Evolutionary conservation across 345 rosid species (phyloP).

Genomic region (Linum lewisii): DNA sequence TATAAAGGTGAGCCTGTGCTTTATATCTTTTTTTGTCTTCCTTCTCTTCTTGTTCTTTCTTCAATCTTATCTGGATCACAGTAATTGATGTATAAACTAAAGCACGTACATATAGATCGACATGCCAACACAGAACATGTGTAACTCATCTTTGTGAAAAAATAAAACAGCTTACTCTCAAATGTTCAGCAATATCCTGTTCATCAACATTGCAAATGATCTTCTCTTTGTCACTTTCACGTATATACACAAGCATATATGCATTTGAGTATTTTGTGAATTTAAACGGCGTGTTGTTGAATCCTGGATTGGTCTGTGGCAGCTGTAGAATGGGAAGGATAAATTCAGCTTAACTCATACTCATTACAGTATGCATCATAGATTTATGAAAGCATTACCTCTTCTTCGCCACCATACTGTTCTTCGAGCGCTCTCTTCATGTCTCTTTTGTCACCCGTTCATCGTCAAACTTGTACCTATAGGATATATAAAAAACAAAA

Average conservation of each 20-base stretch:
- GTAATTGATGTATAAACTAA: neutral
- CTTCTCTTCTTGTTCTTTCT: constrained; percentile 94
- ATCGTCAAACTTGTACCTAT: constrained; percentile 97
- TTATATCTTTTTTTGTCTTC: constrained; percentile 82
- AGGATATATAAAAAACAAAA: neutral
- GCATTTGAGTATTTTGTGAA: constrained; percentile 94
- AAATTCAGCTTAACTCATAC: neutral
- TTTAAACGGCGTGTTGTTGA: constrained; percentile 82
- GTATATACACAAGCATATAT: constrained; percentile 96
- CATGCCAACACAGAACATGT: neutral
- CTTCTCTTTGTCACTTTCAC: constrained; percentile 94
- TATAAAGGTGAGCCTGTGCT: constrained; percentile 89
- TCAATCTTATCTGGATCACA: constrained; percentile 64
- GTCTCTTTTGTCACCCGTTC: constrained; percentile 97
- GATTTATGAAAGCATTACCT: constrained; percentile 29
- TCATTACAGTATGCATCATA: neutral
- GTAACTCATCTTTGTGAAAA: neutral
- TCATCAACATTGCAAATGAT: constrained; percentile 95
- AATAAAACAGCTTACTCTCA: constrained; percentile 46
- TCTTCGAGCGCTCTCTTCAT: constrained; percentile 83
- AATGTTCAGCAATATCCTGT: constrained; percentile 90
- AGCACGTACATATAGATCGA: neutral
- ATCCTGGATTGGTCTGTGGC: constrained; percentile 88
- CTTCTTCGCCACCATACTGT: constrained; percentile 99
- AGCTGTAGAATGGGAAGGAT: constrained; percentile 38